These are phyloP conservation scores for Sporothrix humicola DNA, from an alignment of 2,329 filamentous ascomycete genomes.

Conservation along the genomic window DNA sequence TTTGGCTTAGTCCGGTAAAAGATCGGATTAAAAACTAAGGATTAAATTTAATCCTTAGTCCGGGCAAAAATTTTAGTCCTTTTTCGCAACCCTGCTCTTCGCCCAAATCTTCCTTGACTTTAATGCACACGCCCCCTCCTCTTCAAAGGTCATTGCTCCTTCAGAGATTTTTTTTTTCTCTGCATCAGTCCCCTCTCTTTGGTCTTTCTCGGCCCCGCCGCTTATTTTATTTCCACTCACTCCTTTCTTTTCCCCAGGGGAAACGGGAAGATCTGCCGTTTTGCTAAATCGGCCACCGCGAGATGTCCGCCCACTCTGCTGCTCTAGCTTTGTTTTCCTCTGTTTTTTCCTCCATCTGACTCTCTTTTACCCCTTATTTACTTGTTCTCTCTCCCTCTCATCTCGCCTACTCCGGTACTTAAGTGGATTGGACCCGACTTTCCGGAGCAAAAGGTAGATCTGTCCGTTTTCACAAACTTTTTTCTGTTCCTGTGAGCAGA, in stretches of 20 bases:
- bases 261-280: not conserved
- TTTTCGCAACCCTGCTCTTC: not conserved
- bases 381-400: not conserved
- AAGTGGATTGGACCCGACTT: not conserved
- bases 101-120: not conserved
- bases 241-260: not conserved
- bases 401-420: slow-evolving; percentile 4
- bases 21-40: too few relatives aligned
- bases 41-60: too few relatives aligned
- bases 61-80: too few relatives aligned
- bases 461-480: not conserved
- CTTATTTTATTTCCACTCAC: not conserved
- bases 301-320: not conserved
- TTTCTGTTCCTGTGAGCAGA: not conserved
- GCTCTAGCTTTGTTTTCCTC: too few relatives aligned
- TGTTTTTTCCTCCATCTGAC: not conserved
- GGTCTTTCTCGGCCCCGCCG: not conserved
- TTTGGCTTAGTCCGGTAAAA: too few relatives aligned
- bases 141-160: slow-evolving; percentile 8
- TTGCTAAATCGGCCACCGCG: slow-evolving; percentile 17
- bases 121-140: slow-evolving; percentile 30
- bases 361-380: not conserved
- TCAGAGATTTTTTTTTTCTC: not conserved
- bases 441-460: slow-evolving; percentile 8
- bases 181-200: not conserved